Conservation (phyloP, 257 asterid species). For the Scutellaria galericulata region DNA sequence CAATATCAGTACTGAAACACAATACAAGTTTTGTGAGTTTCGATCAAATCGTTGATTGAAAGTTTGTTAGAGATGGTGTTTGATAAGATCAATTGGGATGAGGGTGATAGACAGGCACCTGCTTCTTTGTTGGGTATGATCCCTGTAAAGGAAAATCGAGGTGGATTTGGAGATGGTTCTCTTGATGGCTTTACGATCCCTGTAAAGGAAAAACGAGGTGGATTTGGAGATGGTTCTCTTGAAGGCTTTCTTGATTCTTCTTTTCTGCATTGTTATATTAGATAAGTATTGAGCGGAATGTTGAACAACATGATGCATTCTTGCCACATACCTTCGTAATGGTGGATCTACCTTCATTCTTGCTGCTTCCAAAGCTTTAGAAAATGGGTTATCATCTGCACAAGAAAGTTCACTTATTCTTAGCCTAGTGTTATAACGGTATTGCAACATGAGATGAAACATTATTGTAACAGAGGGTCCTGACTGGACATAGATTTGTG, state of each 20-base stretch:
- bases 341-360: constrained; percentile 35
- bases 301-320: neutral
- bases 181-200: constrained; percentile 38
- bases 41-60: no score
- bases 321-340: constrained; percentile 37
- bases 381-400: constrained; percentile 40
- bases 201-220: constrained; percentile 50
- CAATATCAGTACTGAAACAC: no score
- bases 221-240: constrained; percentile 46
- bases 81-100: neutral
- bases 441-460: no score
- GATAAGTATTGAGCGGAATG: constrained; percentile 3
- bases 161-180: constrained; percentile 48
- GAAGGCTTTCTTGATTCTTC: constrained; percentile 36
- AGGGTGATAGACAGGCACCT: constrained; percentile 39
- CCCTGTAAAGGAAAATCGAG: constrained; percentile 50
- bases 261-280: constrained; percentile 42
- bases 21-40: no score
- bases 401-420: no score
- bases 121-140: constrained; percentile 48
- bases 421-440: no score
- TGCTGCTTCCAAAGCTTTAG: constrained; percentile 40
- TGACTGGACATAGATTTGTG: no score
- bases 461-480: no score
- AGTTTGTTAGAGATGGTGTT: neutral